These are phyloP conservation scores for Fomitopsis palustris DNA, from an alignment of 1,284 basidiomycete genomes.

Conservation along the genomic window DNA sequence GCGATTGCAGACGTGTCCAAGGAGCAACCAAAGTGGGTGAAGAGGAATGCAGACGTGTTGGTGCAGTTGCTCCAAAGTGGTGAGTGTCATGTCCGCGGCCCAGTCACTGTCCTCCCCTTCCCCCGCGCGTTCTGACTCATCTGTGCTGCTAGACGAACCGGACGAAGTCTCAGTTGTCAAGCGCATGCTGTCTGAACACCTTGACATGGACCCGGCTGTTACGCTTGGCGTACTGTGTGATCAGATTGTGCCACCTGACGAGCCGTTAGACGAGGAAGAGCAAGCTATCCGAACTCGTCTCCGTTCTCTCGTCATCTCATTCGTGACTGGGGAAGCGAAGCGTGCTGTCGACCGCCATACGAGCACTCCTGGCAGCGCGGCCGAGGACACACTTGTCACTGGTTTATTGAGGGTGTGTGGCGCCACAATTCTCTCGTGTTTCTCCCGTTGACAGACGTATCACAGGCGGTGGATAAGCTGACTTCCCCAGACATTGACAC, in stretches of 20 bases:
- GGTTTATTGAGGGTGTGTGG: conserved; percentile 46
- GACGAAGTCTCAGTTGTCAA: conserved; percentile 62
- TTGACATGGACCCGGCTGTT: conserved; percentile 57
- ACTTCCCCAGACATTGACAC: conserved; percentile 37
- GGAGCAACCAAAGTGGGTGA: conserved; percentile 55
- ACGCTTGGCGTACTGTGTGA: conserved; percentile 67
- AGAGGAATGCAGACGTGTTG: conserved; percentile 68
- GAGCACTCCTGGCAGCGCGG: conserved; percentile 37
- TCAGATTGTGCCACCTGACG: conserved; percentile 52
- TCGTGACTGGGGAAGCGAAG: conserved; percentile 52
- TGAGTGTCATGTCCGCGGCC: conserved; percentile 31
- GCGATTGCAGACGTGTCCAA: conserved; percentile 64
- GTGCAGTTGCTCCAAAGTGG: conserved; percentile 73
- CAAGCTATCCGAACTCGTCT: conserved; percentile 52
- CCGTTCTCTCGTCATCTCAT: conserved; percentile 54
- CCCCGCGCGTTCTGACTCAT: background rate
- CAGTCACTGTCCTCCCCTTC: background rate
- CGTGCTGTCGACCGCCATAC: conserved; percentile 41
- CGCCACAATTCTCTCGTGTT: background rate
- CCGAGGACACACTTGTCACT: conserved; percentile 46
- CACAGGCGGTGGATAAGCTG: conserved; percentile 49
- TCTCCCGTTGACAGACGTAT: conserved; percentile 1
- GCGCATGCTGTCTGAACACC: conserved; percentile 54
- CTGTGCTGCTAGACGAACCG: conserved; percentile 47
- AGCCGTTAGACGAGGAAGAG: conserved; percentile 55